phyloP scores from a whole-genome alignment of 345 rosid species.

The Eucalyptus tenuipes region DNA sequence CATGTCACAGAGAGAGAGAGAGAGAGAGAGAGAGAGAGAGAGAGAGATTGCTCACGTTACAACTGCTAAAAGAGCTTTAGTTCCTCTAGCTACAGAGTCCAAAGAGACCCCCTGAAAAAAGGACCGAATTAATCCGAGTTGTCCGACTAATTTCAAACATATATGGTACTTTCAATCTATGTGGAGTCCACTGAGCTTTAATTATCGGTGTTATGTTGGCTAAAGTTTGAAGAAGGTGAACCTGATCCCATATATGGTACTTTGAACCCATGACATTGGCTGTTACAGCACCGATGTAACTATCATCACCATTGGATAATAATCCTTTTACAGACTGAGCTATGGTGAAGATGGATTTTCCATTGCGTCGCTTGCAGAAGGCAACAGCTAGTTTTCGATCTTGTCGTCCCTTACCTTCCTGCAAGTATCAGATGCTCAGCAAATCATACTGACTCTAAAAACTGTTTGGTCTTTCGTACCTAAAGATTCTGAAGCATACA shows the following conservation, averaged over 20 bases:
- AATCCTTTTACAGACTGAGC: slow-evolving; percentile 68
- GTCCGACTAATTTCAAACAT: not conserved
- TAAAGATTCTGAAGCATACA: not conserved
- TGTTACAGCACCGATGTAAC: slow-evolving; percentile 58
- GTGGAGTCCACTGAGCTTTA: not conserved
- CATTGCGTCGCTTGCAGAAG: slow-evolving; percentile 46
- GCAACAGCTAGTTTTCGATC: slow-evolving; percentile 84
- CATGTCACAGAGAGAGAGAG: not conserved
- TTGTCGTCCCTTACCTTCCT: slow-evolving; percentile 94
- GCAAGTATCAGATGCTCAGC: not conserved
- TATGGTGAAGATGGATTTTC: slow-evolving; percentile 52
- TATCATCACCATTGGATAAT: slow-evolving; percentile 51
- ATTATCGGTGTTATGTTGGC: not conserved
- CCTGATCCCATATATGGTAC: slow-evolving; percentile 84
- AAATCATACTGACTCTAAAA: not conserved
- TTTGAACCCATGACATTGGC: slow-evolving; percentile 86
- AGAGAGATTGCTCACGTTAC: slow-evolving; percentile 39
- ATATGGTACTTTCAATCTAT: not conserved
- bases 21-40: not conserved
- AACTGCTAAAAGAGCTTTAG: slow-evolving; percentile 54
- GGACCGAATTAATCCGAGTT: not conserved
- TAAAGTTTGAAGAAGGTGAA: not conserved
- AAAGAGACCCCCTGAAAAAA: slow-evolving; percentile 30
- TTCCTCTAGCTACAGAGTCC: slow-evolving; percentile 23
- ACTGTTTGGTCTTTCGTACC: not conserved